phyloP scores from a whole-genome alignment of 1,139 yeast species.

The Candida sp. region DNA sequence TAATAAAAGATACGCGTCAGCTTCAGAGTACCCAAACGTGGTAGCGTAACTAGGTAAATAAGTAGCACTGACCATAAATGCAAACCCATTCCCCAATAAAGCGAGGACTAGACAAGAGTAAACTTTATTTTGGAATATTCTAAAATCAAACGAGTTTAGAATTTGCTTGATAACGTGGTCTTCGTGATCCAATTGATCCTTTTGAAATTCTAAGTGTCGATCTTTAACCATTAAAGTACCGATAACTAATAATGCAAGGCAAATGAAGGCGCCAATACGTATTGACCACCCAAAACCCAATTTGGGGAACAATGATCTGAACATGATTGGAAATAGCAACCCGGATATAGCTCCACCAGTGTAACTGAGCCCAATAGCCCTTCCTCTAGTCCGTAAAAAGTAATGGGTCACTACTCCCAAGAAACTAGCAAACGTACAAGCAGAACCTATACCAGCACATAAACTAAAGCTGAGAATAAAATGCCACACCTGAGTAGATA shows the following conservation, averaged over 20 bases:
- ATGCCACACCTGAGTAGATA: slow-evolving; percentile 19
- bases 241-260: slow-evolving; percentile 12
- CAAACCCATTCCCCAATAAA: slow-evolving; percentile 29
- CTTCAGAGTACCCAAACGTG: slow-evolving; percentile 19
- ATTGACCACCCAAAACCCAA: slow-evolving; percentile 30
- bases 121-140: slow-evolving; percentile 20
- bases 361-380: slow-evolving; percentile 22
- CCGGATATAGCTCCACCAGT: slow-evolving; percentile 31
- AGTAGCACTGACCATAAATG: slow-evolving; percentile 21
- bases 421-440: slow-evolving; percentile 22
- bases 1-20: slow-evolving; percentile 19
- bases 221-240: slow-evolving; percentile 18
- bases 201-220: slow-evolving; percentile 17
- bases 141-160: slow-evolving; percentile 21
- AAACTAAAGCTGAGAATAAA: slow-evolving; percentile 21
- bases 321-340: slow-evolving; percentile 21
- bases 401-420: slow-evolving; percentile 22
- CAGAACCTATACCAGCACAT: slow-evolving; percentile 23
- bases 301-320: slow-evolving; percentile 17
- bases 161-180: slow-evolving; percentile 12
- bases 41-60: slow-evolving; percentile 28
- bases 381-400: slow-evolving; percentile 18
- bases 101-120: slow-evolving; percentile 24
- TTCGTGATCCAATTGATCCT: slow-evolving; percentile 4
- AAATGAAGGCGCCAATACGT: slow-evolving; percentile 20